Conservation (phyloP, 805 yeast genomes). For the Metschnikowia similis region DNA sequence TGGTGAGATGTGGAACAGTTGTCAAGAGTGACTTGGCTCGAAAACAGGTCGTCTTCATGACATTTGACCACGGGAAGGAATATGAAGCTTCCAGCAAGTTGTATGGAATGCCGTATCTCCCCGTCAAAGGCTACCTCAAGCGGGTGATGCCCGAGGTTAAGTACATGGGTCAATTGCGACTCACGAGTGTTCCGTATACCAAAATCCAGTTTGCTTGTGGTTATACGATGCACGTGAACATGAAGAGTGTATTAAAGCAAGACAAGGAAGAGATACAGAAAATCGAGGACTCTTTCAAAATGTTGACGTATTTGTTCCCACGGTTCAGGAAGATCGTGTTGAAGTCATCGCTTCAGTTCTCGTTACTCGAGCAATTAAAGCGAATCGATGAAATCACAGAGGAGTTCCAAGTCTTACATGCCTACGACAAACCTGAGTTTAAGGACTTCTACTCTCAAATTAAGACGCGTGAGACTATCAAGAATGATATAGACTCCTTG, state of each 20-base stretch:
- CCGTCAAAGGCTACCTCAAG: conserved; percentile 27
- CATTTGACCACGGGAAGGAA: conserved; percentile 42
- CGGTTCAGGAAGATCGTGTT: conserved; percentile 45
- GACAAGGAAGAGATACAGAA: conserved; percentile 31
- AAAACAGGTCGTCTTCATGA: conserved; percentile 34
- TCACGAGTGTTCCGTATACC: conserved; percentile 37
- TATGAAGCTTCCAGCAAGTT: conserved; percentile 22
- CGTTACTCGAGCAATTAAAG: conserved; percentile 33
- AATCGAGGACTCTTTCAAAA: conserved; percentile 31
- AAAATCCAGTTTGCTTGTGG: conserved; percentile 43
- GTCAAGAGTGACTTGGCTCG: conserved; percentile 38
- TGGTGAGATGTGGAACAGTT: conserved; percentile 50
- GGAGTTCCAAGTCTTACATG: conserved; percentile 23
- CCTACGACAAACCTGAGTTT: conserved; percentile 41
- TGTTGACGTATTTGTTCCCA: conserved; percentile 34
- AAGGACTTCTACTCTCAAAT: conserved; percentile 41
- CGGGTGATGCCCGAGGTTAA: conserved; percentile 34
- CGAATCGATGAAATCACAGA: conserved; percentile 33
- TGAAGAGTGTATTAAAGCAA: conserved; percentile 35
- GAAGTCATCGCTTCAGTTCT: conserved; percentile 26
- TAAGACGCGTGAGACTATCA: conserved; percentile 43
- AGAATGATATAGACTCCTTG: conserved; percentile 49
- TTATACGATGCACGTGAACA: conserved; percentile 29
- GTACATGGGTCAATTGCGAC: conserved; percentile 30
- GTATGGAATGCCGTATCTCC: conserved; percentile 35